Evolutionary conservation across 228 moss, liverwort and hornwort genomes (phyloP).

Genomic region (Sphagnum fallax): DNA sequence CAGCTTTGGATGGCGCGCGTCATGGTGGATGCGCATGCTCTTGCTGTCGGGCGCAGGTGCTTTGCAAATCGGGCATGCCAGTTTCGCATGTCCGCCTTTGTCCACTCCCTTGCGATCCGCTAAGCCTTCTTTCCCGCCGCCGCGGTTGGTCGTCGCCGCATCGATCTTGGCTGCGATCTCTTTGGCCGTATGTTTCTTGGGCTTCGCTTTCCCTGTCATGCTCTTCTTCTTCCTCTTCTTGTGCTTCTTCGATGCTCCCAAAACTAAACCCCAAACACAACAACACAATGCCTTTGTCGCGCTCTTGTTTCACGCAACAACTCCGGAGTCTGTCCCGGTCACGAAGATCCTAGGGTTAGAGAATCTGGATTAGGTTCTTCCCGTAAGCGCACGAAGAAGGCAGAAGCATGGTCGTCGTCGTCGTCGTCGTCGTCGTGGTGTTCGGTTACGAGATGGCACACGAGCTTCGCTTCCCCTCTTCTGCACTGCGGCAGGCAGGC

Average conservation of each 20-base stretch:
- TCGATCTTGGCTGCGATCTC: constrained; percentile 97
- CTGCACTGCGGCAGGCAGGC: too few relatives aligned
- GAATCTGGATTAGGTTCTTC: too few relatives aligned
- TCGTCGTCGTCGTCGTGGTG: too few relatives aligned
- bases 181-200: constrained; percentile 99
- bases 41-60: constrained; percentile 89
- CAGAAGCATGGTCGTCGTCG: too few relatives aligned
- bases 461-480: too few relatives aligned
- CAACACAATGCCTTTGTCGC: not conserved
- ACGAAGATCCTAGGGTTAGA: too few relatives aligned
- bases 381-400: too few relatives aligned
- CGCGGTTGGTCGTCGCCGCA: constrained; percentile 94
- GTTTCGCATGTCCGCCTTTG: constrained; percentile 95
- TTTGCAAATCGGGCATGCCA: constrained; percentile 86
- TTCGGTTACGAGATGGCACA: too few relatives aligned
- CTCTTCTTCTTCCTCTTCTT: constrained; percentile 1
- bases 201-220: constrained; percentile 99
- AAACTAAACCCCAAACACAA: constrained; percentile 1
- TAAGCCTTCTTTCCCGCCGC: constrained; percentile 94
- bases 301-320: not conserved
- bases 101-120: constrained; percentile 89
- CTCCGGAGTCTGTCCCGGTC: too few relatives aligned
- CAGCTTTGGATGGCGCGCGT: constrained; percentile 88
- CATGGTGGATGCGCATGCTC: constrained; percentile 96
- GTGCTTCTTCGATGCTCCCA: not conserved